These are phyloP conservation scores for Tylopilus balloui DNA, from an alignment of 768 basidiomycete species.

Conservation along the genomic window DNA sequence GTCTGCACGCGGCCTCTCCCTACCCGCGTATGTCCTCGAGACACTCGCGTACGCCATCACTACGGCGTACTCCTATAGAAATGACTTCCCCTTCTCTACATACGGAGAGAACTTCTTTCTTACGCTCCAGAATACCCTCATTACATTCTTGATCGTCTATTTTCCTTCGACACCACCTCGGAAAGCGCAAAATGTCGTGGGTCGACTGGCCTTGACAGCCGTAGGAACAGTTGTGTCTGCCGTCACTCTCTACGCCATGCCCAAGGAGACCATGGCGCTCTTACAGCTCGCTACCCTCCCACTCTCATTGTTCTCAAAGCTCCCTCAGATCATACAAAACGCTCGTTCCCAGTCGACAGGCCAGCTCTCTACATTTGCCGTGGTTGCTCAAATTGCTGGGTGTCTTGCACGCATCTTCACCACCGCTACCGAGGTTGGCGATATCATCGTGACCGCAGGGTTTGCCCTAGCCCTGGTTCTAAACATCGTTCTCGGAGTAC, in stretches of 20 bases:
- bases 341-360: slow-evolving; percentile 73
- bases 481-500: slow-evolving; percentile 78
- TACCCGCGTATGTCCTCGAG: slow-evolving; percentile 85
- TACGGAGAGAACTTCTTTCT: slow-evolving; percentile 98
- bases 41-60: slow-evolving; percentile 89
- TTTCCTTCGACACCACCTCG: slow-evolving; percentile 41
- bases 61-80: slow-evolving; percentile 79
- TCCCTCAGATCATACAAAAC: slow-evolving; percentile 91
- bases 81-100: slow-evolving; percentile 90
- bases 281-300: slow-evolving; percentile 88
- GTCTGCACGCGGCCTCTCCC: slow-evolving; percentile 83
- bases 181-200: slow-evolving; percentile 24
- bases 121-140: slow-evolving; percentile 80
- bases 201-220: slow-evolving; percentile 31
- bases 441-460: slow-evolving; percentile 73
- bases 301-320: slow-evolving; percentile 85
- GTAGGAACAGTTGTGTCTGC: slow-evolving; percentile 34
- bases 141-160: slow-evolving; percentile 81
- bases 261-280: slow-evolving; percentile 50
- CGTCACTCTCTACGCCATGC: slow-evolving; percentile 43
- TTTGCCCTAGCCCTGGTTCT: slow-evolving; percentile 79
- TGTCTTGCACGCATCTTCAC: slow-evolving; percentile 93
- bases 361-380: slow-evolving; percentile 90
- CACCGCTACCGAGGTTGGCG: slow-evolving; percentile 84
- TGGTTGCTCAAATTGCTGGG: slow-evolving; percentile 81